Evolutionary conservation across 2,329 filamentous ascomycete species (phyloP).

Genomic region (Pseudogymnoascus sp.): DNA sequence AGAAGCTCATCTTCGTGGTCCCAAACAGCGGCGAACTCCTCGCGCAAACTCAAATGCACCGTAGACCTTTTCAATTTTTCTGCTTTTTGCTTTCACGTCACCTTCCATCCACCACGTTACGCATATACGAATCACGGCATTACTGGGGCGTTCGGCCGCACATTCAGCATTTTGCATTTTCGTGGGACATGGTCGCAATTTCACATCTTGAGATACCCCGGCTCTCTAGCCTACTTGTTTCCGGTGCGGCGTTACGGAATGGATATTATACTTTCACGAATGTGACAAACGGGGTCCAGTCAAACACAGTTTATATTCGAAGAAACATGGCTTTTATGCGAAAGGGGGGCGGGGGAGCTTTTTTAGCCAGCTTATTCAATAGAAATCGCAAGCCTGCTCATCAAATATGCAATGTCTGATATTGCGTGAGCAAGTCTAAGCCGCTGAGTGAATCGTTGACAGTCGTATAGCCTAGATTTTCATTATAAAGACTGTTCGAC

Average conservation of each 20-base stretch:
- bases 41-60: background rate
- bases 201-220: background rate
- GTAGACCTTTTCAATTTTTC: background rate
- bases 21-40: conserved; percentile 3
- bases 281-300: background rate
- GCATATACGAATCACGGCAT: background rate
- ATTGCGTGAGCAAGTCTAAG: background rate
- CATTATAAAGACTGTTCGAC: background rate
- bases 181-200: background rate
- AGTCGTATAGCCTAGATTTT: background rate
- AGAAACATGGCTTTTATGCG: background rate
- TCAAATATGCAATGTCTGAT: background rate
- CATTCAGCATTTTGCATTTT: background rate
- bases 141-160: background rate
- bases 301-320: background rate
- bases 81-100: background rate
- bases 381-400: background rate
- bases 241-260: background rate
- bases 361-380: background rate
- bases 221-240: background rate
- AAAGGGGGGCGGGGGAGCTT: background rate
- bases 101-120: background rate
- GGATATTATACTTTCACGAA: background rate
- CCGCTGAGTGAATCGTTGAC: background rate
- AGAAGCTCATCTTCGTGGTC: background rate